Percentiles rank a stretch among this genome's conserved stretches.
phyloP scores from a whole-genome alignment of 495 filamentous ascomycete species.

The Penicillium subrubescens region DNA sequence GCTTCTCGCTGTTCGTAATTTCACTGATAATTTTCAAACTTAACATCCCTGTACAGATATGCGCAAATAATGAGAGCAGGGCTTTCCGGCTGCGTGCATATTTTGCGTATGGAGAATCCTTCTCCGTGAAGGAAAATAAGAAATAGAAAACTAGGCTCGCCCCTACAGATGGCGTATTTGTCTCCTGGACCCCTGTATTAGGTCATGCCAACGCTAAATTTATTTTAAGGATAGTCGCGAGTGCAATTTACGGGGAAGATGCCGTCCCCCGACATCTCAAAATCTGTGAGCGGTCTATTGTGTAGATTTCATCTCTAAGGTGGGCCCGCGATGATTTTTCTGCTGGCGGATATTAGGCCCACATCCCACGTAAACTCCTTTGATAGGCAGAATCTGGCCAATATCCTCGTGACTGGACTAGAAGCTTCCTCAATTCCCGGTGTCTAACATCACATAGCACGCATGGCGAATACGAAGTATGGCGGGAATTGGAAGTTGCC shows the following conservation, averaged over 20 bases:
- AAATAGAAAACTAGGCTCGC: too few species aligned
- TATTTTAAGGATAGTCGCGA: neutral
- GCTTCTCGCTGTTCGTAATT: neutral
- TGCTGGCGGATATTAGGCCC: neutral
- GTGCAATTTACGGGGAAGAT: neutral
- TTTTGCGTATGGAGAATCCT: too few species aligned
- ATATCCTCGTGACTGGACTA: neutral
- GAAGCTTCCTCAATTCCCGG: neutral
- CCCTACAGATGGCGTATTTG: neutral
- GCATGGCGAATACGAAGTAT: neutral
- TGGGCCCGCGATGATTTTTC: neutral
- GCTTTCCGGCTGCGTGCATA: too few species aligned
- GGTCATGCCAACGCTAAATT: neutral
- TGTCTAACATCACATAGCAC: neutral
- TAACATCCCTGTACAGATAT: neutral
- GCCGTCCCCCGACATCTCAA: neutral
- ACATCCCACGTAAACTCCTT: neutral
- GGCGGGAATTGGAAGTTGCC: neutral
- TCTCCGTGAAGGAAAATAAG: too few species aligned
- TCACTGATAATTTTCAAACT: neutral
- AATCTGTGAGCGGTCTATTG: neutral
- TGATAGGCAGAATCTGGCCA: neutral
- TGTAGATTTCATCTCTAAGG: neutral
- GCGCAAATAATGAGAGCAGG: neutral
- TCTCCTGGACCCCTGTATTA: neutral